A percentile compares a stretch with the other conserved stretches of the same genome.
Evolutionary conservation across 129 eudicot genomes (phyloP).

Genomic region (Flaveria ramosissima): DNA sequence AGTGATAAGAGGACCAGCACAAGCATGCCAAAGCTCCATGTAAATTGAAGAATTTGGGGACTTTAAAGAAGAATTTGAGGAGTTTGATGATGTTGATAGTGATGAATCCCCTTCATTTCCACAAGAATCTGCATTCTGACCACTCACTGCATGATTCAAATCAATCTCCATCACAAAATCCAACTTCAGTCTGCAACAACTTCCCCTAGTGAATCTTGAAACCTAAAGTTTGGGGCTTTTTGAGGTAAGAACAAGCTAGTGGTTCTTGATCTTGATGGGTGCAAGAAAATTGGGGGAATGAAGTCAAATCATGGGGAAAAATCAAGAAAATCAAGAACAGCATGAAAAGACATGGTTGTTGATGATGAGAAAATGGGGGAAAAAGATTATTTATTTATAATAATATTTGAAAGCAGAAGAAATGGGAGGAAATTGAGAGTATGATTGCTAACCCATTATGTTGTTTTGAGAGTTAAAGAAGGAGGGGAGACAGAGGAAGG

Average conservation of each 20-base stretch:
- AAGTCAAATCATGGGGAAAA: constrained; percentile 48
- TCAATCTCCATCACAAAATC: constrained; percentile 77
- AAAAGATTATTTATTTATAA: background rate
- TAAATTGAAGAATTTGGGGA: constrained; percentile 51
- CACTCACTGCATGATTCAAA: constrained; percentile 72
- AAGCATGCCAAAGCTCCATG: constrained; percentile 95
- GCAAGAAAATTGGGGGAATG: constrained; percentile 28
- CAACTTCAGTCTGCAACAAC: background rate
- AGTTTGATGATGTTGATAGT: constrained; percentile 49
- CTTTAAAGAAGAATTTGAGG: constrained; percentile 48
- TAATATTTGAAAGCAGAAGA: constrained; percentile 17
- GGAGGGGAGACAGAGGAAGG: constrained; percentile 38
- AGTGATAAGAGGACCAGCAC: constrained; percentile 89
- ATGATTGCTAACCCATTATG: constrained; percentile 46
- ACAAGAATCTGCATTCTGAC: constrained; percentile 42
- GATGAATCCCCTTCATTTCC: constrained; percentile 45
- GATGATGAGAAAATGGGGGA: background rate
- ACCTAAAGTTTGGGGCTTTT: constrained; percentile 11
- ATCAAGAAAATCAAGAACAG: constrained; percentile 33
- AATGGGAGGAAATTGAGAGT: constrained; percentile 47
- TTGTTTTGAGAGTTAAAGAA: constrained; percentile 28
- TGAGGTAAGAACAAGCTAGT: constrained; percentile 29
- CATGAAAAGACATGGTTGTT: constrained; percentile 34
- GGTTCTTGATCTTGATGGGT: constrained; percentile 38
- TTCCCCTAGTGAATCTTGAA: constrained; percentile 33